These are phyloP conservation scores for Populus davidiana DNA, from an alignment of 345 rosid species.

Conservation along the genomic window DNA sequence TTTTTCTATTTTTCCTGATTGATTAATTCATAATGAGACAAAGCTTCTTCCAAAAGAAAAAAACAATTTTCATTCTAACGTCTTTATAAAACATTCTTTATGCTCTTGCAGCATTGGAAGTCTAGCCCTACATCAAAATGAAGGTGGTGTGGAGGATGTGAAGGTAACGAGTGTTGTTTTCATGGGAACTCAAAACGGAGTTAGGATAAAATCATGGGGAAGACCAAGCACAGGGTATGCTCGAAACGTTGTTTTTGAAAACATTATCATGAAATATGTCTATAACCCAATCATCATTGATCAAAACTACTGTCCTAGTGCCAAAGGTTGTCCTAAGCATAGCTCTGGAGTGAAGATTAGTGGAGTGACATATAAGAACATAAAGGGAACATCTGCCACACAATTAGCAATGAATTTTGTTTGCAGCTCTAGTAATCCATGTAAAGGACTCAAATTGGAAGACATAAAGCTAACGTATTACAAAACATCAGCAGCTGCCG, in stretches of 20 bases:
- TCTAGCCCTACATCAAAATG: slow-evolving; percentile 25
- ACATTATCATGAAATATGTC: slow-evolving; percentile 35
- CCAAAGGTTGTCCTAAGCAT: not conserved
- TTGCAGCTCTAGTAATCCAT: slow-evolving; percentile 8
- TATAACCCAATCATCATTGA: slow-evolving; percentile 22
- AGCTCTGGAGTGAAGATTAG: slow-evolving; percentile 2
- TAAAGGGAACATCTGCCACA: slow-evolving; percentile 9
- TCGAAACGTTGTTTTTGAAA: slow-evolving; percentile 28
- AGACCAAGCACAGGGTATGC: slow-evolving; percentile 32
- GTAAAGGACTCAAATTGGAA: not conserved
- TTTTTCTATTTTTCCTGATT: no score
- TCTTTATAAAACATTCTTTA: no score
- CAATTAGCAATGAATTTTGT: slow-evolving; percentile 4
- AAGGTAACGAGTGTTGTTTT: slow-evolving; percentile 29
- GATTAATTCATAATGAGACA: no score
- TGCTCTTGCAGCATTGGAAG: slow-evolving; percentile 39
- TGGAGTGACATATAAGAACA: slow-evolving; percentile 8
- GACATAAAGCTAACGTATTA: slow-evolving; percentile 1
- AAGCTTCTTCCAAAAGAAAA: no score
- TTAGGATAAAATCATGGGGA: slow-evolving; percentile 52
- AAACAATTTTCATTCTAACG: no score
- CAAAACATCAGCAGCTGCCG: not conserved
- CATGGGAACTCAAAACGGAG: slow-evolving; percentile 43
- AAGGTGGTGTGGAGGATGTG: slow-evolving; percentile 45
- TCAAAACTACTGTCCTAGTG: not conserved